These are phyloP conservation scores for Fomitiporia mediterranea DNA, from an alignment of 1,284 basidiomycete species.

Conservation along the genomic window DNA sequence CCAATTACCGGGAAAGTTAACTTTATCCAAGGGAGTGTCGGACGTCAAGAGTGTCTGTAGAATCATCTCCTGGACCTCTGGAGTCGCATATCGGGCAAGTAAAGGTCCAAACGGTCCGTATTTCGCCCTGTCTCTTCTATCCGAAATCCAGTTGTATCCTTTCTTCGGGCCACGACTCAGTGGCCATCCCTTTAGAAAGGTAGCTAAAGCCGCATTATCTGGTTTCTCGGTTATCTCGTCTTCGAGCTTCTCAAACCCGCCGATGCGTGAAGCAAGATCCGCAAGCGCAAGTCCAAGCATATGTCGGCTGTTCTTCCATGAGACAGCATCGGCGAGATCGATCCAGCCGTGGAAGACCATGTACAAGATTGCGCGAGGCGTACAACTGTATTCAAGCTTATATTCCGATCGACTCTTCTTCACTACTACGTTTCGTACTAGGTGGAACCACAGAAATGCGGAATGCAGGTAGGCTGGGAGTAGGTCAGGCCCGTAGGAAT, in stretches of 20 bases:
- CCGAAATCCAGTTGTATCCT: not conserved
- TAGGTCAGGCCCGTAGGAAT: not conserved
- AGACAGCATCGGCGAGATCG: not conserved
- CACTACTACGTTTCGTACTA: not conserved
- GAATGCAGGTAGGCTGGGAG: not conserved
- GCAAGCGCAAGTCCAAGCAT: not conserved
- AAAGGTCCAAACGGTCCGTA: not conserved
- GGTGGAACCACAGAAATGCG: not conserved
- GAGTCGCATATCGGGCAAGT: not conserved
- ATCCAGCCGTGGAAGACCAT: conserved; percentile 3
- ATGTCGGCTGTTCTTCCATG: not conserved
- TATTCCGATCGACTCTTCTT: not conserved
- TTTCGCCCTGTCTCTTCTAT: not conserved
- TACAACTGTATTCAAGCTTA: not conserved
- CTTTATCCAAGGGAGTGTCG: not conserved
- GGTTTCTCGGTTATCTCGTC: not conserved
- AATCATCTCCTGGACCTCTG: not conserved
- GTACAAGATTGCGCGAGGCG: not conserved
- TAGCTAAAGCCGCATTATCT: not conserved
- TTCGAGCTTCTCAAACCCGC: not conserved
- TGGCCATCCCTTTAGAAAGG: not conserved
- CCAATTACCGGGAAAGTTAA: not conserved
- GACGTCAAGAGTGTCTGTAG: not conserved
- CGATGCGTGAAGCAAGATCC: not conserved
- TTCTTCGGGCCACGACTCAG: not conserved